Evolutionary conservation across 345 rosid genomes (phyloP).

Genomic region (Lumnitzera racemosa): DNA sequence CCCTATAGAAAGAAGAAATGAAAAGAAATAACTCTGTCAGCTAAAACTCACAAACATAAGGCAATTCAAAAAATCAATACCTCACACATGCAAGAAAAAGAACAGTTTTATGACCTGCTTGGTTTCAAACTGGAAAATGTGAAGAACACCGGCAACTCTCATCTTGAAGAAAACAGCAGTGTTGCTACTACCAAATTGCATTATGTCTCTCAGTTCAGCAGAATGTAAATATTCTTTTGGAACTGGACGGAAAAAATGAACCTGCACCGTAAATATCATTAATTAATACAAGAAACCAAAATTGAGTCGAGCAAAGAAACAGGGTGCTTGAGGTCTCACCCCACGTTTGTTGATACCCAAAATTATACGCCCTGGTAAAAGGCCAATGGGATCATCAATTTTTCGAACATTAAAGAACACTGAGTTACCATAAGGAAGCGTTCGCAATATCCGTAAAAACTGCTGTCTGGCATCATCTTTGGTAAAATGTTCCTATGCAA

Average conservation of each 20-base stretch:
- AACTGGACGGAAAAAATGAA: slow-evolving; percentile 95
- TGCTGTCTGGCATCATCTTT: slow-evolving; percentile 97
- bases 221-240: slow-evolving; percentile 97
- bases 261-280: slow-evolving; percentile 27
- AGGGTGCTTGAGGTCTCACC: slow-evolving; percentile 33
- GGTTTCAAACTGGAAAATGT: slow-evolving; percentile 93
- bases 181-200: slow-evolving; percentile 99
- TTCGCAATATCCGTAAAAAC: slow-evolving; percentile 69
- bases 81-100: not conserved
- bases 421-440: slow-evolving; percentile 89
- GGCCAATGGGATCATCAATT: slow-evolving; percentile 98
- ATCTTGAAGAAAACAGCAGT: slow-evolving; percentile 96
- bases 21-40: not conserved
- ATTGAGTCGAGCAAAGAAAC: not conserved
- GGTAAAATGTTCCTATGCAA: slow-evolving; percentile 67
- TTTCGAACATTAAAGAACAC: slow-evolving; percentile 89
- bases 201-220: slow-evolving; percentile 91
- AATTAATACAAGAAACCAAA: not conserved
- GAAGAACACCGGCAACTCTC: slow-evolving; percentile 99
- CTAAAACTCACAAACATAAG: not conserved
- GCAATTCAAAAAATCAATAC: not conserved
- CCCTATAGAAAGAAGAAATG: slow-evolving; percentile 44
- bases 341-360: slow-evolving; percentile 97
- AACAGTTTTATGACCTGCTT: slow-evolving; percentile 57
- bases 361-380: slow-evolving; percentile 85